Percentiles rank a stretch among this genome's conserved stretches.
Conservation (phyloP, 164 flowering plant genomes). For the Sedum album region DNA sequence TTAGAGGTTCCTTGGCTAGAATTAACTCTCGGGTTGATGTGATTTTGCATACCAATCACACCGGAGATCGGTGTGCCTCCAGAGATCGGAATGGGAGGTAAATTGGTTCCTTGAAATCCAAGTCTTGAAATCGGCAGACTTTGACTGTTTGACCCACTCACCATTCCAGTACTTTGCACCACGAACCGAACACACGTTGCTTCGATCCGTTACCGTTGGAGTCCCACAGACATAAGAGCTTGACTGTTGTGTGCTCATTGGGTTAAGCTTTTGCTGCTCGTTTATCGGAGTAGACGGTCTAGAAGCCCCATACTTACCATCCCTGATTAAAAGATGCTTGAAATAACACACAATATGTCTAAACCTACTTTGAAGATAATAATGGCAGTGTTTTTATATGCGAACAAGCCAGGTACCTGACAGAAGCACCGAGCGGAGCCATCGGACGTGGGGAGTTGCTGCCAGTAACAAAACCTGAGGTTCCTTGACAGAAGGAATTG, state of each 20-base stretch:
- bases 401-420: slow-evolving; percentile 37
- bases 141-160: not conserved
- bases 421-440: slow-evolving; percentile 26
- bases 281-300: not conserved
- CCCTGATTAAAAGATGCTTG: not conserved
- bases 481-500: slow-evolving; percentile 46
- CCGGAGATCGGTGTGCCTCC: not conserved
- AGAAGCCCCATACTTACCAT: not conserved
- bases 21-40: not conserved
- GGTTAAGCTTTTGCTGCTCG: not conserved
- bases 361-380: not conserved
- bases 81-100: not conserved
- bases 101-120: not conserved
- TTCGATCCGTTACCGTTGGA: not conserved
- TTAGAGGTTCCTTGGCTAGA: not conserved
- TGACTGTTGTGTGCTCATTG: not conserved
- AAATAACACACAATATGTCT: not conserved
- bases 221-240: not conserved
- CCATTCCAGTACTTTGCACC: not conserved
- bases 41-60: not conserved
- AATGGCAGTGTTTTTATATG: not conserved
- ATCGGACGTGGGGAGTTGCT: slow-evolving; percentile 49
- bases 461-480: slow-evolving; percentile 27
- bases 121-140: not conserved
- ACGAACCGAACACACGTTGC: not conserved